Conservation (phyloP, 495 filamentous ascomycete genomes). For the Collariella sp. region DNA sequence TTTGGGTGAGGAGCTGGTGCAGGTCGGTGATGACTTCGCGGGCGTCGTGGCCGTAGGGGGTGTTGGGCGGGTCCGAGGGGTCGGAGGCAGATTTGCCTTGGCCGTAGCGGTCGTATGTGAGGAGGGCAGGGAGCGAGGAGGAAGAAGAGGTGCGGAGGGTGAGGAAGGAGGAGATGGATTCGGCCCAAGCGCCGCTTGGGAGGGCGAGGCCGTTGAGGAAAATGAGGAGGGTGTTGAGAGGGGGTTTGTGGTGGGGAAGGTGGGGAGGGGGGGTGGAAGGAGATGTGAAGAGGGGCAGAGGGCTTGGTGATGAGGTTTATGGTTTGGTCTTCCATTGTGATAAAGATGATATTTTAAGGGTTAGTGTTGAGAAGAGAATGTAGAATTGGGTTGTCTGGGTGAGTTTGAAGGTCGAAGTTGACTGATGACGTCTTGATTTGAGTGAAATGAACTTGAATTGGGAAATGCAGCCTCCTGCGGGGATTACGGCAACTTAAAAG, state of each 20-base stretch:
- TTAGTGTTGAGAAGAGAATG: too few species aligned
- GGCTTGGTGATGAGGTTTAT: constrained; percentile 21
- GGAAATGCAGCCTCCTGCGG: too few species aligned
- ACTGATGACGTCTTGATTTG: too few species aligned
- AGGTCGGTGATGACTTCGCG: constrained; percentile 42
- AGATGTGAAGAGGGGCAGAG: constrained; percentile 13
- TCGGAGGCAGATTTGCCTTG: constrained; percentile 51
- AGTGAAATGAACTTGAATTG: too few species aligned
- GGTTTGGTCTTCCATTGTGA: constrained; percentile 13
- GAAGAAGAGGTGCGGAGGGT: constrained; percentile 13
- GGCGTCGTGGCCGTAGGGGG: constrained; percentile 46
- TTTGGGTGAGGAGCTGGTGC: constrained; percentile 39
- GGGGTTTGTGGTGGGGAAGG: constrained; percentile 1
- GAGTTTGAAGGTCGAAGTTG: too few species aligned
- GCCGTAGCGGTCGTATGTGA: constrained; percentile 58
- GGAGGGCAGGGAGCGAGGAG: constrained; percentile 36
- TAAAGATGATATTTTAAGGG: neutral
- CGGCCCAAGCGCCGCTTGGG: constrained; percentile 43
- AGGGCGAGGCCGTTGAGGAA: constrained; percentile 55
- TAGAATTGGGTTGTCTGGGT: too few species aligned
- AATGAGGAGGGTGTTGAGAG: constrained; percentile 40
- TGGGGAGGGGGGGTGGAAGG: constrained; percentile 8
- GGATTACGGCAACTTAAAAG: too few species aligned
- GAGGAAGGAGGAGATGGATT: constrained; percentile 38
- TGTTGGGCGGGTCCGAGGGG: constrained; percentile 40